phyloP scores from a whole-genome alignment of 2,329 filamentous ascomycete genomes.

The Apiospora phragmitis region DNA sequence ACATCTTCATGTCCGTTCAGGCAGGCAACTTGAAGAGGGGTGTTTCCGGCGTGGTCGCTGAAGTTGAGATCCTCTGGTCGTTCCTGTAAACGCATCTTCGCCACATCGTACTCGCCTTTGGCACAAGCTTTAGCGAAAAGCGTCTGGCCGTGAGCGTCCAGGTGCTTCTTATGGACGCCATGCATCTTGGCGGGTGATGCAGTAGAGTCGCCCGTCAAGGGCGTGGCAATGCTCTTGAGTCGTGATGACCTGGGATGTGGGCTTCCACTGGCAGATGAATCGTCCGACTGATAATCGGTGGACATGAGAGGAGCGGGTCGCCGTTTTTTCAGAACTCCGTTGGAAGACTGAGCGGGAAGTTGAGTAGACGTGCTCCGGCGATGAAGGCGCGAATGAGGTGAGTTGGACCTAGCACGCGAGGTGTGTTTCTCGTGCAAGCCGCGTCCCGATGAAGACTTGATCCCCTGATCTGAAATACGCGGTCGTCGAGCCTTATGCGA shows the following conservation, averaged over 20 bases:
- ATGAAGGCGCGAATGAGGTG: constrained; percentile 59
- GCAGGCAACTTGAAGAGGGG: constrained; percentile 89
- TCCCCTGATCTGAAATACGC: constrained; percentile 47
- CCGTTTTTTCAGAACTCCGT: constrained; percentile 63
- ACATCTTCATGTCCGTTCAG: constrained; percentile 85
- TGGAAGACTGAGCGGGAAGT: constrained; percentile 11
- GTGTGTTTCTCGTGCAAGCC: constrained; percentile 30
- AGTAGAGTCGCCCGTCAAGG: constrained; percentile 57
- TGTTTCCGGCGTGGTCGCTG: constrained; percentile 93
- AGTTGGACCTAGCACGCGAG: constrained; percentile 52
- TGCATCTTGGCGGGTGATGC: constrained; percentile 66
- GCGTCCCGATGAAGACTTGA: constrained; percentile 35
- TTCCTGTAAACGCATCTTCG: constrained; percentile 73
- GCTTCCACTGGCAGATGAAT: constrained; percentile 62
- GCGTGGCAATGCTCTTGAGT: constrained; percentile 55
- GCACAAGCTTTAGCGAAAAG: constrained; percentile 87
- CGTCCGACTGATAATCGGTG: constrained; percentile 67
- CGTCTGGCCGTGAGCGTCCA: constrained; percentile 91
- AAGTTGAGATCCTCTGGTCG: constrained; percentile 86
- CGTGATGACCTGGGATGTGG: constrained; percentile 61
- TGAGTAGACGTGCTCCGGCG: constrained; percentile 64
- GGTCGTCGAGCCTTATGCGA: constrained; percentile 54
- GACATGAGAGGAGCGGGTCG: constrained; percentile 62
- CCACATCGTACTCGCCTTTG: constrained; percentile 76
- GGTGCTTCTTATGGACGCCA: constrained; percentile 76